Conservation (phyloP, 2,329 filamentous ascomycete genomes). For the Lanzia echinophila region DNA sequence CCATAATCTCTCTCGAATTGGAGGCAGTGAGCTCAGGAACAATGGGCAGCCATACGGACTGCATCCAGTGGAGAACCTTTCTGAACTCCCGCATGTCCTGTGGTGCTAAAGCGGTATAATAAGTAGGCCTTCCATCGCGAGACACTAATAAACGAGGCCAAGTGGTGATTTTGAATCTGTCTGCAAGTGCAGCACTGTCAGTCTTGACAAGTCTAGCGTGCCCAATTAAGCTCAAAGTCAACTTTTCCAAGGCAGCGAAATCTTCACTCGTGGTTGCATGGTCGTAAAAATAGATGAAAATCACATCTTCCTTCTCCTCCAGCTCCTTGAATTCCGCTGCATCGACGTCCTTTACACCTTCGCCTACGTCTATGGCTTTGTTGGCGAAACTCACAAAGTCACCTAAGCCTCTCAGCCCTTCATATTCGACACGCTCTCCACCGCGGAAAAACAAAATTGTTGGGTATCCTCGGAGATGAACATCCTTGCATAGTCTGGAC, state of each 20-base stretch:
- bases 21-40: conserved; percentile 87
- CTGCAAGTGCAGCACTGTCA: conserved; percentile 64
- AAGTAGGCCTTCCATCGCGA: conserved; percentile 80
- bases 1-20: conserved; percentile 93
- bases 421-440: conserved; percentile 86
- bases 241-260: conserved; percentile 77
- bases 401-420: conserved; percentile 82
- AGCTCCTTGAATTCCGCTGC: conserved; percentile 69
- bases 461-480: conserved; percentile 70
- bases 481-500: conserved; percentile 85
- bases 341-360: conserved; percentile 75
- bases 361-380: conserved; percentile 71
- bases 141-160: conserved; percentile 92
- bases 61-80: conserved; percentile 85
- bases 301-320: conserved; percentile 89
- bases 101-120: conserved; percentile 81
- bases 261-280: conserved; percentile 90
- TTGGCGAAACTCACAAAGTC: conserved; percentile 84
- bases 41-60: conserved; percentile 89
- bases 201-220: conserved; percentile 92
- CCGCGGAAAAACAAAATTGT: conserved; percentile 91
- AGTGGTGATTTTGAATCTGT: conserved; percentile 90
- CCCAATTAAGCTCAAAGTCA: conserved; percentile 83
- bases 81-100: conserved; percentile 86
- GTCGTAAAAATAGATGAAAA: conserved; percentile 97